Conservation (phyloP, 768 basidiomycete genomes). For the Boletus eberwhitei region DNA sequence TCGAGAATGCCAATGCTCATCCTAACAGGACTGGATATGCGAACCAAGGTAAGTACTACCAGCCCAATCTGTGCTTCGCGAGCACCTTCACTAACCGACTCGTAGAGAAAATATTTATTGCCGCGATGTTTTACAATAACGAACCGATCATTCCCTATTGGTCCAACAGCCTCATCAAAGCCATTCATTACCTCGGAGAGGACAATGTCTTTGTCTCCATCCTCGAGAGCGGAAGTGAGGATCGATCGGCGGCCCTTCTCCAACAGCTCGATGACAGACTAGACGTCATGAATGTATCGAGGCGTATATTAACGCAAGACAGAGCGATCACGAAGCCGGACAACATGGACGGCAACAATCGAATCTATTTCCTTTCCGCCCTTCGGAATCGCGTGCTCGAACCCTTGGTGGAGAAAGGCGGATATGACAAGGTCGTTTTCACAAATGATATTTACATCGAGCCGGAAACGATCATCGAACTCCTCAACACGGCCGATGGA, state of each 20-base stretch:
- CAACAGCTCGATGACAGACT: conserved; percentile 8
- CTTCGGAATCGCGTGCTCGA: conserved; percentile 42
- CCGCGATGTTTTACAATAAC: conserved; percentile 40
- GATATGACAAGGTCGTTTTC: conserved; percentile 39
- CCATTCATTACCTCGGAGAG: conserved; percentile 38
- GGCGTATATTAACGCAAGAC: conserved; percentile 14
- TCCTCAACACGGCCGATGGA: conserved; percentile 36
- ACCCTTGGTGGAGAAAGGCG: conserved; percentile 35
- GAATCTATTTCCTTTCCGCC: conserved; percentile 11
- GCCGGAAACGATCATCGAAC: conserved; percentile 38
- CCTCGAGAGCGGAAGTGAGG: conserved; percentile 36
- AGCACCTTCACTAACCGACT: background rate
- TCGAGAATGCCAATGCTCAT: conserved; percentile 11
- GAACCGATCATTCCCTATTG: conserved; percentile 38
- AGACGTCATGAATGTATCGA: conserved; percentile 8
- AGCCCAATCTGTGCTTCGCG: no score
- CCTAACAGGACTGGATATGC: conserved; percentile 14
- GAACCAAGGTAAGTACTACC: conserved; percentile 7
- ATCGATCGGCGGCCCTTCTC: conserved; percentile 11
- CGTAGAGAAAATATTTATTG: conserved; percentile 18
- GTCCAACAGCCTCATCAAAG: conserved; percentile 33
- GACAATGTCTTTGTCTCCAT: conserved; percentile 43
- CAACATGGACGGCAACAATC: background rate
- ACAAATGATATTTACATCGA: conserved; percentile 42
- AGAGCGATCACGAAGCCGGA: conserved; percentile 5